phyloP scores from a whole-genome alignment of 2,329 filamentous ascomycete genomes.

The Fusarium nurragi region DNA sequence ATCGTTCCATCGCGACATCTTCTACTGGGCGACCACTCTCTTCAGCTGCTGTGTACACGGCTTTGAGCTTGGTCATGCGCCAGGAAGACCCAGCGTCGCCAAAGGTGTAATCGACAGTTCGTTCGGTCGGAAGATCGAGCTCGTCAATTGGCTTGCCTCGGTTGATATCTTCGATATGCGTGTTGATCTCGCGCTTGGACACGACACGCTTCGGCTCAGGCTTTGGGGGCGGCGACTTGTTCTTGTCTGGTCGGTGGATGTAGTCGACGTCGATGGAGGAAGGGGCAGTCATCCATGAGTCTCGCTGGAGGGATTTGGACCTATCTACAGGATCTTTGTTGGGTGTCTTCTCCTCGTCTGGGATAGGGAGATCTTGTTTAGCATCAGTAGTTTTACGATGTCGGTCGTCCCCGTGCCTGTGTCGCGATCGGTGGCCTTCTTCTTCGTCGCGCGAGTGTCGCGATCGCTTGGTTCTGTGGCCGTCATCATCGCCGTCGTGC shows the following conservation, averaged over 20 bases:
- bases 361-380: slow-evolving; percentile 61
- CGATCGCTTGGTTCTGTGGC: slow-evolving; percentile 44
- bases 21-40: slow-evolving; percentile 78
- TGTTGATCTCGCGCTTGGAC: slow-evolving; percentile 84
- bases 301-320: slow-evolving; percentile 66
- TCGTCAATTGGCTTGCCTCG: slow-evolving; percentile 55
- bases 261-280: slow-evolving; percentile 89
- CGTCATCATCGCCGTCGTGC: slow-evolving; percentile 43
- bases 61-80: slow-evolving; percentile 95
- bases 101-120: slow-evolving; percentile 77
- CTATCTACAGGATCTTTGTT: slow-evolving; percentile 41
- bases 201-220: slow-evolving; percentile 75
- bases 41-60: slow-evolving; percentile 82
- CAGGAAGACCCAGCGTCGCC: slow-evolving; percentile 91
- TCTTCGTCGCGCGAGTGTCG: slow-evolving; percentile 51
- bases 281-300: slow-evolving; percentile 89
- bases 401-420: slow-evolving; percentile 35
- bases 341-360: slow-evolving; percentile 58
- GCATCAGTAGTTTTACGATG: slow-evolving; percentile 57
- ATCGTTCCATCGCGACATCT: slow-evolving; percentile 83
- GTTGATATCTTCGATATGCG: slow-evolving; percentile 66
- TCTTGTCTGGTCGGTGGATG: slow-evolving; percentile 68
- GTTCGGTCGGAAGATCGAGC: slow-evolving; percentile 59
- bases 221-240: slow-evolving; percentile 62
- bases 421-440: slow-evolving; percentile 57